Evolutionary conservation across 179 eudicot species (phyloP), one percentile per base, ranked within the genome.

Genomic region (Pouteria campechiana): DNA sequence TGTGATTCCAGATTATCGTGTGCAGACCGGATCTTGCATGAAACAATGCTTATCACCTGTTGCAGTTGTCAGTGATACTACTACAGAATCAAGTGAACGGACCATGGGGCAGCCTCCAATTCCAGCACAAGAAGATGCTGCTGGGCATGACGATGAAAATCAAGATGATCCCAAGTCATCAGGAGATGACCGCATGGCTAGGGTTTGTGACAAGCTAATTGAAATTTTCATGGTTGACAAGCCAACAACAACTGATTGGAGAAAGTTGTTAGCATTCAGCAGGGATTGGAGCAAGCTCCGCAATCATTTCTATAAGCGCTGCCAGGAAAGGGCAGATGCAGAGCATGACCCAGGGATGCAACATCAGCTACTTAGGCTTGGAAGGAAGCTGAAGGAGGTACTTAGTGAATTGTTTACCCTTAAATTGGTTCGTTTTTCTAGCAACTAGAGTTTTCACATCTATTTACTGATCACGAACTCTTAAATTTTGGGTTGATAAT

Each of bases 311-410:
- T 92, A 51, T 58, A 71, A 58, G 58, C 79, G 81, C 32, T 87
- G 94, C 57, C 65, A 73, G 67, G 96, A 79, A 9, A 65, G 65
- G 67, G 85, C 96, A 36, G 85, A 79, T 46, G 57, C 52, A 37
- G 96, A 75, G 51, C 66, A 58, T 25, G 84, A 87, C 45, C 85
- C 84, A 55, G 92, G 70, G 22, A 79, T 60, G 85, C 73, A 87
- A 57, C 83, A 73, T 45, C 77, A 69, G 49, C 55, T 92, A 38
- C 72, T 75, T 32, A 70, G 83, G 54, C 88, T 92, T 54, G 71
- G 59, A 54, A 77, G 99, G 55, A 92, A 83, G 76, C 74, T 92
- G 40, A 87, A 69, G 68, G 96, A 92, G 99, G 99, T 90, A 52
- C 17, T 5, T 9, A 28, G 48, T 48, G 9, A 38, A 49, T 30